phyloP scores from a whole-genome alignment of 345 rosid species.

The Citropsis articulata region DNA sequence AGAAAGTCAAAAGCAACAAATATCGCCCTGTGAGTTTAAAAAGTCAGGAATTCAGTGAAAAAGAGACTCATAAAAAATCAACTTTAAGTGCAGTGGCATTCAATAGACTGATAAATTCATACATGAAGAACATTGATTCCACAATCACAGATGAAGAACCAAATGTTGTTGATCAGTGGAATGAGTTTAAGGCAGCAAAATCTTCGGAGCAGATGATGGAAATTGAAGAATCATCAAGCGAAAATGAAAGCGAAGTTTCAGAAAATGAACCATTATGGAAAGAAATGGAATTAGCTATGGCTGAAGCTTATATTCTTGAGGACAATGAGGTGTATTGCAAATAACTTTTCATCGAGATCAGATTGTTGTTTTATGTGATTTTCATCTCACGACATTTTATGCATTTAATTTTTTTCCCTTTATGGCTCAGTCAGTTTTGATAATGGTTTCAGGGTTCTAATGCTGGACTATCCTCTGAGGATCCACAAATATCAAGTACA shows the following conservation, averaged over 20 bases:
- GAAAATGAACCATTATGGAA: slow-evolving; percentile 81
- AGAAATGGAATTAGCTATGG: slow-evolving; percentile 82
- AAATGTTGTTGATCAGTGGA: slow-evolving; percentile 63
- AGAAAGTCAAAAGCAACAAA: slow-evolving; percentile 26
- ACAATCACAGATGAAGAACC: slow-evolving; percentile 52
- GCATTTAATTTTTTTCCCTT: neutral
- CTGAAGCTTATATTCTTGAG: slow-evolving; percentile 68
- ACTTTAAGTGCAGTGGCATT: slow-evolving; percentile 74
- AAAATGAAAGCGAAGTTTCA: slow-evolving; percentile 63
- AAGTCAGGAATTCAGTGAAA: slow-evolving; percentile 28
- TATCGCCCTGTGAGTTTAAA: slow-evolving; percentile 17
- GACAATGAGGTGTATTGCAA: slow-evolving; percentile 61
- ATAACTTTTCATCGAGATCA: neutral
- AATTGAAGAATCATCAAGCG: slow-evolving; percentile 28
- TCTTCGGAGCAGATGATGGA: slow-evolving; percentile 20
- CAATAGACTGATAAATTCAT: slow-evolving; percentile 62
- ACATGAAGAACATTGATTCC: slow-evolving; percentile 73
- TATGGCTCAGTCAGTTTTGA: slow-evolving; percentile 14
- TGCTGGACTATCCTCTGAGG: slow-evolving; percentile 37
- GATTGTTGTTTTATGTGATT: neutral
- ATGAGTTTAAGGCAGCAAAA: slow-evolving; percentile 47
- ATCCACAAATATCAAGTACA: slow-evolving; percentile 33
- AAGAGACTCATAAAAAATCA: slow-evolving; percentile 32
- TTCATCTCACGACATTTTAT: neutral
- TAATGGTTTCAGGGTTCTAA: slow-evolving; percentile 35